Evolutionary conservation across 768 basidiomycete genomes (phyloP), one percentile per base, ranked within the genome.

Genomic region (Termitomyces sp.): DNA sequence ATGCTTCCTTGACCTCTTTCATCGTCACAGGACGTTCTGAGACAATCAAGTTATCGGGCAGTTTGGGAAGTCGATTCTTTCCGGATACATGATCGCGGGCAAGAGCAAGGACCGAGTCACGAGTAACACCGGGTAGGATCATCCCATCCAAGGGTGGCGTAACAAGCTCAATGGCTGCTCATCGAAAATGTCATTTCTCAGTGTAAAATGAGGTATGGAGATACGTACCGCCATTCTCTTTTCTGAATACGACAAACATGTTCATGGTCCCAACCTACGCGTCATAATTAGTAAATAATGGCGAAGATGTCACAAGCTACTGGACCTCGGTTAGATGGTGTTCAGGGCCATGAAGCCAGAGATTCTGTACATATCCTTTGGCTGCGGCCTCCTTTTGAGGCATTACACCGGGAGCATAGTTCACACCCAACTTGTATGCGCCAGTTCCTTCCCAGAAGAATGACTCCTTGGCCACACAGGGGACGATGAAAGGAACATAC

Each of bases 81-180:
- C 79, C 68, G 9, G 84, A 76, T 0, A 76, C 74, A 62, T 92
- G 91, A 9, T 84, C 86, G 16, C 82, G 74, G 4, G 84, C 82
- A 44, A 98, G 86, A 0, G 78, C 66, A 39, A 97, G 81, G 43
- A 91, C 86, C 27, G 92, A 94, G 65, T 90, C 89, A 61, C 95
- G 86, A 7, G 95, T 97, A 26, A 98, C 85, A 45, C 95, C 93
- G 2, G 95, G 94, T 2, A 98, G 83, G 66, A 98, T 93, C 73
- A 92, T 89, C 50, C 95, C 94, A 68, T 91, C 93, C 59, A 97
- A 75, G 14, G 93, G 89, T 2, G 95, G 91, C 1, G 96, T 97
- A 61, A 93, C 79, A 53, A 97, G 79, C 69, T 98, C 93, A 58
- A 84, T 70, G n/a, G 76, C 88, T 91, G 64, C 0, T 12, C 37